Conservation (phyloP, 768 basidiomycete species). For the Mrakia gelida region DNA sequence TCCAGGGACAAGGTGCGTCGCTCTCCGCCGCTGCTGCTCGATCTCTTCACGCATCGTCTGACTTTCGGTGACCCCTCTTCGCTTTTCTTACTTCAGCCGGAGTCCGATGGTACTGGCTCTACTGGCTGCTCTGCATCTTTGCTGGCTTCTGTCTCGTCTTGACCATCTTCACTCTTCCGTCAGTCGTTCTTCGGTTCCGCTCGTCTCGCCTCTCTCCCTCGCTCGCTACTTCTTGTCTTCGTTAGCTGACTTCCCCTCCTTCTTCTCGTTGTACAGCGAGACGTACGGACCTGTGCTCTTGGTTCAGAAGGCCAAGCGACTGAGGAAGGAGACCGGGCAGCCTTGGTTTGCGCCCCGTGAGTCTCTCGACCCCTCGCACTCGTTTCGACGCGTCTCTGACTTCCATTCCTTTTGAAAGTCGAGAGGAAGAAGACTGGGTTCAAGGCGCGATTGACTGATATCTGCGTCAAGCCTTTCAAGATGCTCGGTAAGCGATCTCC, state of each 20-base stretch:
- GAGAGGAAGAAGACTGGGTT: slow-evolving; percentile 32
- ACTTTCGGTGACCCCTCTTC: neutral
- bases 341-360: slow-evolving; percentile 44
- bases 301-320: slow-evolving; percentile 41
- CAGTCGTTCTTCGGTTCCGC: neutral
- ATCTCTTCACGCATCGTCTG: no score
- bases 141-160: slow-evolving; percentile 39
- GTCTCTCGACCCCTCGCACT: neutral
- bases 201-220: neutral
- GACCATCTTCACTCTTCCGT: slow-evolving; percentile 16
- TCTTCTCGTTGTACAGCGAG: slow-evolving; percentile 11
- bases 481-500: slow-evolving; percentile 33
- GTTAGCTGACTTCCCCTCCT: neutral
- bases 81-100: slow-evolving; percentile 34
- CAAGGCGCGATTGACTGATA: slow-evolving; percentile 37
- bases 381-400: neutral
- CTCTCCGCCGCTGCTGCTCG: no score
- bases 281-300: slow-evolving; percentile 40
- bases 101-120: slow-evolving; percentile 38
- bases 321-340: slow-evolving; percentile 43
- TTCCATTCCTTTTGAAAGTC: neutral
- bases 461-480: slow-evolving; percentile 43
- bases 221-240: neutral
- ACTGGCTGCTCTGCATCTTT: slow-evolving; percentile 43
- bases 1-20: no score